These are phyloP conservation scores for Cercospora zeina DNA, from an alignment of 2,329 filamentous ascomycete genomes.

Conservation along the genomic window DNA sequence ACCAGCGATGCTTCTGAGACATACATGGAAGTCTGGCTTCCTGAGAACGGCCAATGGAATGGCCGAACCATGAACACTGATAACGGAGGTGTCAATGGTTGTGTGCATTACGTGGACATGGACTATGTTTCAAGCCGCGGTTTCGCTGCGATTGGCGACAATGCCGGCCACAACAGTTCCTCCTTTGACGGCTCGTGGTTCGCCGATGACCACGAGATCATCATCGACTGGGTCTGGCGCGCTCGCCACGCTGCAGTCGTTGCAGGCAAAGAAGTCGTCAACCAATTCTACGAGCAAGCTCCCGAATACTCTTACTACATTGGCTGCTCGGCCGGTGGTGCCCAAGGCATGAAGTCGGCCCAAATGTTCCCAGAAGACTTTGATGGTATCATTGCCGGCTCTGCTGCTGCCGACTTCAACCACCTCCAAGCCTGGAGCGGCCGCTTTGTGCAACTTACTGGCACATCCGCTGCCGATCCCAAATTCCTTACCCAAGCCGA, in stretches of 20 bases:
- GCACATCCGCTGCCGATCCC: slow-evolving; percentile 43
- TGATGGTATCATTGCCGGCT: slow-evolving; percentile 51
- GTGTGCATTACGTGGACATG: slow-evolving; percentile 40
- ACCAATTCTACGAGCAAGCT: slow-evolving; percentile 43
- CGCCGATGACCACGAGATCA: slow-evolving; percentile 36
- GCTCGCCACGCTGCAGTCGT: slow-evolving; percentile 38
- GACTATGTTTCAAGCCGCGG: slow-evolving; percentile 37
- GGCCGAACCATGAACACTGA: slow-evolving; percentile 41
- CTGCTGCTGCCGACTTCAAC: slow-evolving; percentile 49
- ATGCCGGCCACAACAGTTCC: slow-evolving; percentile 40
- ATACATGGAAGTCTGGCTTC: slow-evolving; percentile 51
- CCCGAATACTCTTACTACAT: slow-evolving; percentile 50
- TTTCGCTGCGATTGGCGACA: slow-evolving; percentile 41
- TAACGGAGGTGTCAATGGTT: slow-evolving; percentile 41
- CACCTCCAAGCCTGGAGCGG: slow-evolving; percentile 49
- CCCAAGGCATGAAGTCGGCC: slow-evolving; percentile 51
- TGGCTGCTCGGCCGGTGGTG: slow-evolving; percentile 53
- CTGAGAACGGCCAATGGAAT: slow-evolving; percentile 40
- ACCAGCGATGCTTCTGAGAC: slow-evolving; percentile 45
- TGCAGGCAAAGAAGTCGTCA: slow-evolving; percentile 39
- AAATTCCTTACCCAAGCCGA: slow-evolving; percentile 45
- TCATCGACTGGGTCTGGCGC: slow-evolving; percentile 40
- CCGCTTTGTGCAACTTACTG: slow-evolving; percentile 47
- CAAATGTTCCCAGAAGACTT: slow-evolving; percentile 52
- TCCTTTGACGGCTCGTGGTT: slow-evolving; percentile 38